Evolutionary conservation across 2,329 filamentous ascomycete species (phyloP), one percentile per base, ranked within the genome.

Genomic region (Coleophoma cylindrospora): DNA sequence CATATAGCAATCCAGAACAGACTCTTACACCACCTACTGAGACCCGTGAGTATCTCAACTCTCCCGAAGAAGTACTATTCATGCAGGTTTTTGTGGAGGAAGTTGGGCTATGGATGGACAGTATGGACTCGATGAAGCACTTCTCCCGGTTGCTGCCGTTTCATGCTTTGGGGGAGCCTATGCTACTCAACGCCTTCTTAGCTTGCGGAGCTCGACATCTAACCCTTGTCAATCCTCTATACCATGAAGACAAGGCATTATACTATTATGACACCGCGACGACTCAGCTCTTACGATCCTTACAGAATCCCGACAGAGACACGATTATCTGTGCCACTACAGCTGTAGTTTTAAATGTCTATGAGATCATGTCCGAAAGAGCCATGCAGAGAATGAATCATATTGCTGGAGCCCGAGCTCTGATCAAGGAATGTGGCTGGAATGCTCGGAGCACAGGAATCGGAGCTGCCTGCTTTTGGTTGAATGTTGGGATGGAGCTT

Each of bases 1-100:
- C 69, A 4, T 73, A 67, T 52, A 61, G 54, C 49, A 58, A 58
- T 36, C 56, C 57, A 8, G 59, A 64, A 41, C 61, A 62, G 51
- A 60, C 54, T 40, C 57, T 55, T 32, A 70, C 70, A 17, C 70
- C 70, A 14, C 64, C 71, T 19, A 70, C 69, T 50, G 72, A 72
- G 47, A 68, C 70, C 32, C 72, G 81, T 36, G 80, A 87, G 47
- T 89, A 81, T 58, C 75, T 96, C 43, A 84, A 81, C 56, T 82
- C 81, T 3, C 79, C 84, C 10, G 88, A 95, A 51, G 90, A 96
- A 64, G 79, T 94, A 0, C 72, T 86, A n/a, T 91, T 91, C 64
- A 89, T 96, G 86, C 89, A 95, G 66, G 84, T 91, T 0, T 97
- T 95, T 65, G 86, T 95, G 7, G 87, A 95, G 62, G 87, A 96